phyloP scores from a whole-genome alignment of 768 basidiomycete species.

The Calocybe cyanea region DNA sequence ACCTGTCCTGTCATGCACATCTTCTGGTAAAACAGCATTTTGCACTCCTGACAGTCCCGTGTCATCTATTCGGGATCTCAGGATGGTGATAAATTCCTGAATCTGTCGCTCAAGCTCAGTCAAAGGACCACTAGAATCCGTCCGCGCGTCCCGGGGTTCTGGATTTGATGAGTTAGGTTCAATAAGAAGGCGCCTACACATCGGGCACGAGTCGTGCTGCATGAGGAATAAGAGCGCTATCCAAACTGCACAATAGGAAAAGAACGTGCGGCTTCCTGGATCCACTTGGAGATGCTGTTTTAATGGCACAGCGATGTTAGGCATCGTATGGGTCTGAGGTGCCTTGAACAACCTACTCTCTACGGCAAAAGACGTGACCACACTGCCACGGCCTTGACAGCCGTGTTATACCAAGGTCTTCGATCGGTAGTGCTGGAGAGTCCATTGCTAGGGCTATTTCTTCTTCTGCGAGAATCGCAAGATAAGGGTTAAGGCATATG shows the following conservation, averaged over 20 bases:
- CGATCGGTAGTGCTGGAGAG: constrained; percentile 68
- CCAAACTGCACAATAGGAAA: neutral
- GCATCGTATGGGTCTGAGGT: neutral
- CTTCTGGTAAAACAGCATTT: neutral
- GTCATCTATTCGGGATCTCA: constrained; percentile 4
- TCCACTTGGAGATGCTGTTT: constrained; percentile 61
- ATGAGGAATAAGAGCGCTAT: neutral
- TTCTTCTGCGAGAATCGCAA: constrained; percentile 69
- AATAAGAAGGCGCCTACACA: constrained; percentile 52
- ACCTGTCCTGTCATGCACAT: constrained; percentile 19
- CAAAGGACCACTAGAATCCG: constrained; percentile 3
- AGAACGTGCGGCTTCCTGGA: constrained; percentile 44
- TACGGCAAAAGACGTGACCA: constrained; percentile 75
- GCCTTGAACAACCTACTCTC: constrained; percentile 49
- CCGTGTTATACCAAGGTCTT: constrained; percentile 67
- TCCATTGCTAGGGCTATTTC: constrained; percentile 74
- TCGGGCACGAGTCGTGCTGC: constrained; percentile 64
- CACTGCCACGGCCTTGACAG: constrained; percentile 50
- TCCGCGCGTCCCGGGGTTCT: constrained; percentile 11
- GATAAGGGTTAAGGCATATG: constrained; percentile 69
- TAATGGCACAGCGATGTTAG: constrained; percentile 5
- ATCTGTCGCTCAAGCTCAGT: constrained; percentile 12
- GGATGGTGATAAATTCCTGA: constrained; percentile 2
- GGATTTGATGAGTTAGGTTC: constrained; percentile 13
- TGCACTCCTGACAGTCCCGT: neutral